These are phyloP conservation scores for Begonia loranthoides DNA, from an alignment of 306 rosid species.

Conservation along the genomic window DNA sequence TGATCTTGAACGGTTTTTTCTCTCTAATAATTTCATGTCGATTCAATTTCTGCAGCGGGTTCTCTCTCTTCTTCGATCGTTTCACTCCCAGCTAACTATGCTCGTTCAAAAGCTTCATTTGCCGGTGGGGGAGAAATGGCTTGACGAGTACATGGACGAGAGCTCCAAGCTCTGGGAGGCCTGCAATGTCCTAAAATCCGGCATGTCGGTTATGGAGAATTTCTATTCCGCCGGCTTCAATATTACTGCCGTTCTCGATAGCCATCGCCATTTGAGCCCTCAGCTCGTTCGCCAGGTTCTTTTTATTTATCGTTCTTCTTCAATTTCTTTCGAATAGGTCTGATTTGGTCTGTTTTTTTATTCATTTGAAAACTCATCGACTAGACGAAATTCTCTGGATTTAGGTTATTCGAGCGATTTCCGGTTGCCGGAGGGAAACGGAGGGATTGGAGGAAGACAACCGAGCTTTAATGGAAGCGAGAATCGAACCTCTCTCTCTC, in stretches of 20 bases:
- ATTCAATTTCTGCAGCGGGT: constrained; percentile 56
- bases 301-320: background rate
- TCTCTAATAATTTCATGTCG: constrained; percentile 53
- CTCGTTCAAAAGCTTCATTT: constrained; percentile 55
- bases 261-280: constrained; percentile 33
- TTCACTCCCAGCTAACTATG: constrained; percentile 54
- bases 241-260: constrained; percentile 38
- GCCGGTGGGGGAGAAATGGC: constrained; percentile 81
- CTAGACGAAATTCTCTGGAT: too few relatives aligned
- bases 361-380: background rate
- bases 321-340: too few relatives aligned
- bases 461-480: constrained; percentile 46
- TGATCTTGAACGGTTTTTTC: constrained; percentile 36
- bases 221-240: constrained; percentile 24
- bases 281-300: constrained; percentile 47
- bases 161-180: constrained; percentile 77
- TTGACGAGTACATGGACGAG: constrained; percentile 89
- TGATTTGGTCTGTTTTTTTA: background rate
- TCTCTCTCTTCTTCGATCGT: constrained; percentile 49
- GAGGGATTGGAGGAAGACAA: constrained; percentile 66
- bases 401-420: constrained; percentile 44
- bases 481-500: constrained; percentile 37
- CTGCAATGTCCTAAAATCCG: constrained; percentile 61
- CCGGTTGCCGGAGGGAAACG: constrained; percentile 51
- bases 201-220: constrained; percentile 46